Conservation (phyloP, 1,284 basidiomycete genomes). For the Baeospora myosura region DNA sequence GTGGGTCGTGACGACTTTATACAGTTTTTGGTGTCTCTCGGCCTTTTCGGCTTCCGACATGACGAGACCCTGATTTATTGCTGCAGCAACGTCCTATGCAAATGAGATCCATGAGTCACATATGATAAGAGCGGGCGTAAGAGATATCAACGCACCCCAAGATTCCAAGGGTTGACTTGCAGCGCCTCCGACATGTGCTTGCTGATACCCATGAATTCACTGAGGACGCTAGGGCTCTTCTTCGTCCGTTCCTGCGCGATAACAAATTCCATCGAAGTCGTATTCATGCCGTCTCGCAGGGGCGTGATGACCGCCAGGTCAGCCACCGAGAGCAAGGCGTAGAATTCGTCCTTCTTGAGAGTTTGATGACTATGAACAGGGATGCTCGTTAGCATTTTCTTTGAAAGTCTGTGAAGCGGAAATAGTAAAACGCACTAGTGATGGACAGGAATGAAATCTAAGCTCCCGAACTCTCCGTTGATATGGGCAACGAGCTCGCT, state of each 20-base stretch:
- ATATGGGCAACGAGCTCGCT: constrained; percentile 95
- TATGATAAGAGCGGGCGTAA: constrained; percentile 3
- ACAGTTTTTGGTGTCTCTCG: constrained; percentile 68
- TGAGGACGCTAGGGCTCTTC: constrained; percentile 83
- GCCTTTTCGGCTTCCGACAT: constrained; percentile 80
- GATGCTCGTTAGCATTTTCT: constrained; percentile 1
- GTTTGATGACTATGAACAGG: constrained; percentile 76
- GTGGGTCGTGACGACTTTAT: constrained; percentile 87
- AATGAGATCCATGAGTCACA: constrained; percentile 3
- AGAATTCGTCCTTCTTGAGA: constrained; percentile 97
- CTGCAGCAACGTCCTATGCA: constrained; percentile 80
- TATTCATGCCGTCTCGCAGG: constrained; percentile 98
- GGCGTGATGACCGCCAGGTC: constrained; percentile 96
- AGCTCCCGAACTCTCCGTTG: constrained; percentile 91
- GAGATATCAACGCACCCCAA: constrained; percentile 49
- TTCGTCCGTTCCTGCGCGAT: constrained; percentile 83
- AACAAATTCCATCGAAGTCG: constrained; percentile 96
- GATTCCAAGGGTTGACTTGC: constrained; percentile 85
- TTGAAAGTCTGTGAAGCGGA: constrained; percentile 1
- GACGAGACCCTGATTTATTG: constrained; percentile 83
- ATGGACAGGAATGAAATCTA: constrained; percentile 98
- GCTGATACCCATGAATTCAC: constrained; percentile 97
- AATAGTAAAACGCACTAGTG: constrained; percentile 73
- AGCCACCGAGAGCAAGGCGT: constrained; percentile 90
- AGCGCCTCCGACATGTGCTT: constrained; percentile 80